Evolutionary conservation across 2,329 filamentous ascomycete genomes (phyloP).

Genomic region (Paraphoma sp.): DNA sequence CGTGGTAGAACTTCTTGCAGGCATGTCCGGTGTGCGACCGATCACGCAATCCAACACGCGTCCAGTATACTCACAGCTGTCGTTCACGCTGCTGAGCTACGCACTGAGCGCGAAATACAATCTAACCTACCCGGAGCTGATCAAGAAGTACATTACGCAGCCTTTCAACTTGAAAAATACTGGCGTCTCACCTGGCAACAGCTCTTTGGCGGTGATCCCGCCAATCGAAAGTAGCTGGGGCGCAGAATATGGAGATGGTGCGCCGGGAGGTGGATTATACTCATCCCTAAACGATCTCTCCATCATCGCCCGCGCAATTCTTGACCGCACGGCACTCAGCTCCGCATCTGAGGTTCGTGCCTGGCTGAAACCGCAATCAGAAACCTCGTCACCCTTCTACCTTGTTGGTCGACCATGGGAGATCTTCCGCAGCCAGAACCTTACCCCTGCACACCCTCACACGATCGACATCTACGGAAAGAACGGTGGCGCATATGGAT

Average conservation of each 20-base stretch:
- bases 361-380: constrained; percentile 5
- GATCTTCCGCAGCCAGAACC: constrained; percentile 6
- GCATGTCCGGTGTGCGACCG: neutral
- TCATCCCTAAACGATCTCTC: constrained; percentile 4
- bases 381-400: neutral
- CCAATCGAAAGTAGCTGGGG: constrained; percentile 4
- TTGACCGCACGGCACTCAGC: neutral
- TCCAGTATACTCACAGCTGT: constrained; percentile 6
- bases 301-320: neutral
- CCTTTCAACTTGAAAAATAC: neutral
- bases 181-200: neutral
- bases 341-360: constrained; percentile 2
- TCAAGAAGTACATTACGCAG: neutral
- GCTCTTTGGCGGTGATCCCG: neutral
- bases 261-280: constrained; percentile 7
- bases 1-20: neutral
- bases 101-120: neutral
- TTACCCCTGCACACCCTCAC: constrained; percentile 2
- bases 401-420: constrained; percentile 9
- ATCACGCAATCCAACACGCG: neutral
- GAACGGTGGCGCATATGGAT: constrained; percentile 7
- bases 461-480: constrained; percentile 8
- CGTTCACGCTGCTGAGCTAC: neutral
- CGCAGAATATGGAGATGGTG: constrained; percentile 1
- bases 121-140: constrained; percentile 1